A percentile compares a stretch with the other conserved stretches of the same genome.
Evolutionary conservation across 2,329 filamentous ascomycete genomes (phyloP).

Genomic region (Pseudonectria buxi): DNA sequence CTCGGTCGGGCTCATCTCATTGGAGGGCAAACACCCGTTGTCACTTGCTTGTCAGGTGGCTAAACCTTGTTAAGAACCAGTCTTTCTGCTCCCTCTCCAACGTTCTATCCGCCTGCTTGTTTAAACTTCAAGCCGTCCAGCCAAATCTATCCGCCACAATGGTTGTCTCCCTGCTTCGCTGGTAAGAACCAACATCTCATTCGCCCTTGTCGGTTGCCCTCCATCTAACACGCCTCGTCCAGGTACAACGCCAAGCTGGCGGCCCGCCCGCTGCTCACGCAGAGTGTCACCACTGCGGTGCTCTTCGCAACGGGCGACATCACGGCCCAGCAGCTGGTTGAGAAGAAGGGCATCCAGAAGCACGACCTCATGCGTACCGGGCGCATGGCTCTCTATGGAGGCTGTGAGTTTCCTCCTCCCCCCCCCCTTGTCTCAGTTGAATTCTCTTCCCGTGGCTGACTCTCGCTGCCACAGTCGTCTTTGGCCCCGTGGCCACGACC

Average conservation of each 20-base stretch:
- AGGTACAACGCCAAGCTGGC: slow-evolving; percentile 86
- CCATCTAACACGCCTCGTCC: slow-evolving; percentile 12
- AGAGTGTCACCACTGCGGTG: slow-evolving; percentile 82
- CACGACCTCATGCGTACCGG: slow-evolving; percentile 69
- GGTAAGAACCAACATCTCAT: too few relatives aligned
- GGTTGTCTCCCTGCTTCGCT: too few relatives aligned
- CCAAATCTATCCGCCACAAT: too few relatives aligned
- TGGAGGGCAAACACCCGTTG: too few relatives aligned
- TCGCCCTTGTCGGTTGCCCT: background rate
- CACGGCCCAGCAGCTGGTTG: slow-evolving; percentile 85
- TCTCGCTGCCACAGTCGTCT: slow-evolving; percentile 51
- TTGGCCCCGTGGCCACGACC: slow-evolving; percentile 78
- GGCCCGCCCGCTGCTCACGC: slow-evolving; percentile 77
- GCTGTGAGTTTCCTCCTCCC: slow-evolving; percentile 44
- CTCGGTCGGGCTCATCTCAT: too few relatives aligned
- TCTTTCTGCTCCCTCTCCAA: too few relatives aligned
- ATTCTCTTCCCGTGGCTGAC: slow-evolving; percentile 2
- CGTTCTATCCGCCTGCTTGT: too few relatives aligned
- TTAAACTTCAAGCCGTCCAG: too few relatives aligned
- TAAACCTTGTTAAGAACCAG: too few relatives aligned
- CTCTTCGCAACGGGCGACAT: slow-evolving; percentile 90
- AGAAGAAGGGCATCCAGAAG: slow-evolving; percentile 67
- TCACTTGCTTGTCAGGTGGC: too few relatives aligned
- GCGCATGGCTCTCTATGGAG: slow-evolving; percentile 76
- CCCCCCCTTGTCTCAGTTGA: background rate